These are phyloP conservation scores for Claviceps africana DNA, from an alignment of 2,329 filamentous ascomycete species.

Conservation along the genomic window DNA sequence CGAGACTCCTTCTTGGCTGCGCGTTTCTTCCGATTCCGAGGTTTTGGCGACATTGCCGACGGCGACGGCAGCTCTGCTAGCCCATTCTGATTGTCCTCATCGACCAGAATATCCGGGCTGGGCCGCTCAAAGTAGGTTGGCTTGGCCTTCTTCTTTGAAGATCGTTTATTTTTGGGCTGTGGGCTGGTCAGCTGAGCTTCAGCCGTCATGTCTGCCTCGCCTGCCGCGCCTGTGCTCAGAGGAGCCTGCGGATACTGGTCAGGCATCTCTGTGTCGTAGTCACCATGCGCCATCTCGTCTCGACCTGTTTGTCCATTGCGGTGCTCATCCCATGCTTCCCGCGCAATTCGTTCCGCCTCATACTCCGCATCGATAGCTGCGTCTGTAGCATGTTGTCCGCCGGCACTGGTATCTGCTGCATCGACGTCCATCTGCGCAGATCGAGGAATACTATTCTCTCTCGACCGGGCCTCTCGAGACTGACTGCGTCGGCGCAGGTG, in stretches of 20 bases:
- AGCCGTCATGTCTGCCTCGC: conserved; percentile 4
- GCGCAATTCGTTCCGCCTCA: conserved; percentile 18
- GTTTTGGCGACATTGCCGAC: conserved; percentile 18
- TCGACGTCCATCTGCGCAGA: conserved; percentile 15
- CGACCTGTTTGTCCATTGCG: conserved; percentile 15
- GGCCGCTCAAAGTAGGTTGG: conserved; percentile 29
- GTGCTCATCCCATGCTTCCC: conserved; percentile 22
- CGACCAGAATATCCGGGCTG: conserved; percentile 8
- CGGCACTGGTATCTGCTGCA: neutral
- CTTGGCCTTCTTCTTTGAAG: conserved; percentile 34
- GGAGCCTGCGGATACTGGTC: conserved; percentile 4
- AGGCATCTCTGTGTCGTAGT: conserved; percentile 1
- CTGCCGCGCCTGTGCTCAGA: neutral
- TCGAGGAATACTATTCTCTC: conserved; percentile 13
- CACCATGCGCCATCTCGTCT: conserved; percentile 5
- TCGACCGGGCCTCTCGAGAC: conserved; percentile 14
- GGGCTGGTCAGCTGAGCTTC: conserved; percentile 2
- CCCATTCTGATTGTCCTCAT: conserved; percentile 9
- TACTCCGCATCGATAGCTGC: conserved; percentile 6
- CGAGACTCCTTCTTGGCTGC: conserved; percentile 14
- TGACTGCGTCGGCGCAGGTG: conserved; percentile 14
- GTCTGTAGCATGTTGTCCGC: neutral
- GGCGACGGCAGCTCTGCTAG: conserved; percentile 18
- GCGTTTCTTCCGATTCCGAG: conserved; percentile 16
- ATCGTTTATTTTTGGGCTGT: conserved; percentile 15